Evolutionary conservation across 495 filamentous ascomycete genomes (phyloP).

Genomic region (Rhypophila decipiens): DNA sequence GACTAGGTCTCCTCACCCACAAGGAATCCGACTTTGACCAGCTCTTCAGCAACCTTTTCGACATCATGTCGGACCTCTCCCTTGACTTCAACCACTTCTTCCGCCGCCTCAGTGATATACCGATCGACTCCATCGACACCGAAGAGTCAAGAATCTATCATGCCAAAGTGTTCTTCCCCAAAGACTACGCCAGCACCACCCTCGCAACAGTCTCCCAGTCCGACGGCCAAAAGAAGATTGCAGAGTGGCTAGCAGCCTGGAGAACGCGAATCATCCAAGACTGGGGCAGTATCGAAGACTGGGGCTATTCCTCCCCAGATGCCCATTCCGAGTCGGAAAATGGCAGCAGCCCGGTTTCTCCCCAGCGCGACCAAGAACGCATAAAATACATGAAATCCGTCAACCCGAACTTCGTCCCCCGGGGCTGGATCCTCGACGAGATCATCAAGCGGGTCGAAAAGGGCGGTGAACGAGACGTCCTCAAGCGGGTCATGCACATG

Average conservation of each 20-base stretch:
- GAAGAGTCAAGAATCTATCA: constrained; percentile 50
- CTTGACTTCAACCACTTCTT: constrained; percentile 94
- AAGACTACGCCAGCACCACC: constrained; percentile 54
- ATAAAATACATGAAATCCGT: constrained; percentile 68
- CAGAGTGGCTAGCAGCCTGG: constrained; percentile 73
- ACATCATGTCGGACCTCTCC: constrained; percentile 69
- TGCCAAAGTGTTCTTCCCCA: constrained; percentile 61
- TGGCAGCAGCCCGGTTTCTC: constrained; percentile 30
- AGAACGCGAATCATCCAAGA: constrained; percentile 60
- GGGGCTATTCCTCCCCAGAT: constrained; percentile 37
- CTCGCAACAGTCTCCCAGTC: constrained; percentile 46
- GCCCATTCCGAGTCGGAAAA: background rate
- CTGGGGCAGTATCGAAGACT: constrained; percentile 66
- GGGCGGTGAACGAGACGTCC: constrained; percentile 69
- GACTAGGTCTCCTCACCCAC: constrained; percentile 64
- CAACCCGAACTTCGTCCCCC: constrained; percentile 87
- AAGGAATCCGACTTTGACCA: constrained; percentile 68
- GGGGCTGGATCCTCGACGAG: constrained; percentile 90
- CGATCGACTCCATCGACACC: constrained; percentile 51
- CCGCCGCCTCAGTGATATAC: constrained; percentile 59
- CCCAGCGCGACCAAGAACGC: constrained; percentile 53
- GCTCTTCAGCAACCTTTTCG: constrained; percentile 73
- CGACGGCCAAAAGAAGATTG: constrained; percentile 58
- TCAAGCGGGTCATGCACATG: constrained; percentile 72
- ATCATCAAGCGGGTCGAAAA: constrained; percentile 82